Evolutionary conservation across 2,329 filamentous ascomycete species (phyloP), one percentile per base, ranked within the genome.

Genomic region (Tolypocladium pustulatum): DNA sequence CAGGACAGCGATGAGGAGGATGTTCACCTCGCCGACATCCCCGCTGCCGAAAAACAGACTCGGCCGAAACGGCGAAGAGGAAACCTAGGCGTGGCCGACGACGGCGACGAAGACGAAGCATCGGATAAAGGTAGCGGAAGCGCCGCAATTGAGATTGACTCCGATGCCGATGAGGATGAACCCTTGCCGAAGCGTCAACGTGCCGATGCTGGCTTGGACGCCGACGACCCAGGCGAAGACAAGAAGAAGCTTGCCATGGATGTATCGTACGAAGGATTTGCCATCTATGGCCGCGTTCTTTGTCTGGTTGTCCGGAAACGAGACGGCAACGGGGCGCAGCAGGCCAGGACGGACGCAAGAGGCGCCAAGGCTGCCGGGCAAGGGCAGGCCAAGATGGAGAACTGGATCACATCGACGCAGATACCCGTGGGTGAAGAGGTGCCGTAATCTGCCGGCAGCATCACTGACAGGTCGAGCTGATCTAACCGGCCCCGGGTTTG

Each of bases 211-310:
- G 66, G 58, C 38, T 63, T 46, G 22, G 41, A 27, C 25, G 17
- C 49, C 27, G 17, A 32, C 30, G 30, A 52, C 17, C 9, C 57
- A 10, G 69, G 67, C 12, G 85, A 89, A 59, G 89, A 96, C 68
- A 95, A 97, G 75, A 97, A 99, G 78, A 97, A 97, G 72, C 76
- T 96, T 65, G 84, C 82, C 25, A 83, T 97, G 77, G 87, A 88
- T 61, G 94, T 93, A 32, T 87, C 86, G 17, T 99, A 97, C 73
- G 91, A 97, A 67, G 93, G 94, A 10, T 97, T 97, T 74, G 90
- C 88, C 66, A 97, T 99, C 68, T 96, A 96, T 74, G 91, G 94
- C 13, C 88, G 91, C 65, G 91, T 96, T 54, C 78, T 99, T 32
- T 97, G 92, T 72, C 80, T 99, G 60, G 88, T 99, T 10, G 87